These are phyloP conservation scores for Barnettozyma botsteinii DNA, from an alignment of 805 yeast species.

Conservation along the genomic window DNA sequence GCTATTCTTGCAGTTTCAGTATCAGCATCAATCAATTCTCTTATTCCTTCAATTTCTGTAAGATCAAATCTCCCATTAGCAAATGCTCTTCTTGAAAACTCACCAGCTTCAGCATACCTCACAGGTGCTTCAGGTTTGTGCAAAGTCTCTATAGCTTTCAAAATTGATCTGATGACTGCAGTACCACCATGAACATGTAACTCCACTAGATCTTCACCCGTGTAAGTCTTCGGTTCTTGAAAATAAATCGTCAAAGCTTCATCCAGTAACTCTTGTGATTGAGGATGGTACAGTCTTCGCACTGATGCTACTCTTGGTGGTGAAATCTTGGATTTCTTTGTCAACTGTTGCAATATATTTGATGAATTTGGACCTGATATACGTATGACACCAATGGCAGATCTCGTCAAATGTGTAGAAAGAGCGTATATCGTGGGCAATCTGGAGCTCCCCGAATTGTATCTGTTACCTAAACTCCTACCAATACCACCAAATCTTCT, in stretches of 20 bases:
- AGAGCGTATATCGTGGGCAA: constrained; percentile 82
- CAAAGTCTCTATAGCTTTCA: constrained; percentile 51
- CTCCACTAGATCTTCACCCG: constrained; percentile 90
- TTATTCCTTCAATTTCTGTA: constrained; percentile 85
- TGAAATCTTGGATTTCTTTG: constrained; percentile 35
- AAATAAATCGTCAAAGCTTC: constrained; percentile 71
- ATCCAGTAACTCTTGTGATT: constrained; percentile 47
- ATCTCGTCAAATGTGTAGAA: constrained; percentile 73
- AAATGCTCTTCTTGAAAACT: constrained; percentile 83
- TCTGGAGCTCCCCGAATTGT: background rate
- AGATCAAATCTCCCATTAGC: constrained; percentile 78
- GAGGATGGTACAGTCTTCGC: constrained; percentile 46
- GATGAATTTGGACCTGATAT: constrained; percentile 66
- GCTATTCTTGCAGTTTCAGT: constrained; percentile 82
- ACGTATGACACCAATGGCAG: constrained; percentile 86
- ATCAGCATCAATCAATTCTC: constrained; percentile 87
- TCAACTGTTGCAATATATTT: constrained; percentile 36
- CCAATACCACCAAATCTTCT: background rate
- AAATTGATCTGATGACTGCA: constrained; percentile 69
- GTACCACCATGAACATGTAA: constrained; percentile 92
- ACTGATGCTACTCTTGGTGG: constrained; percentile 51
- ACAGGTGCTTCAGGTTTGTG: constrained; percentile 46
- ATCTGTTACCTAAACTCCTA: background rate
- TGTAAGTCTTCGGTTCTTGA: constrained; percentile 69
- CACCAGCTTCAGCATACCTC: constrained; percentile 89